These are phyloP conservation scores for Angomonas ambiguus DNA, from an alignment of 208 protist genomes.

Conservation along the genomic window DNA sequence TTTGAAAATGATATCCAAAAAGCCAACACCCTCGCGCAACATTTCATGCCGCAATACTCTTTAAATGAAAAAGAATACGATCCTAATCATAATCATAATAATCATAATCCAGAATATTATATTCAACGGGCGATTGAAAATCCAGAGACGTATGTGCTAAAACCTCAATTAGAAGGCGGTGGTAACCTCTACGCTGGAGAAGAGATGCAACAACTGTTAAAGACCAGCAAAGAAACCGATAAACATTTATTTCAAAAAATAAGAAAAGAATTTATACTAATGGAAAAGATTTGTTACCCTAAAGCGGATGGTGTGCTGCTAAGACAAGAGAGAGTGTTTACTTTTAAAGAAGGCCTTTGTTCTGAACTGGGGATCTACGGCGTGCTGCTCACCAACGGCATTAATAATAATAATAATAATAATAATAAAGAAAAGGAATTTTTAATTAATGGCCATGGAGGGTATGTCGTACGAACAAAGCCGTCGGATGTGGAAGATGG, in stretches of 20 bases:
- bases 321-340: slow-evolving; percentile 37
- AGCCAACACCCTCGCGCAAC: slow-evolving; percentile 31
- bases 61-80: slow-evolving; percentile 68
- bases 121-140: slow-evolving; percentile 62
- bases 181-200: slow-evolving; percentile 89
- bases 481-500: slow-evolving; percentile 85
- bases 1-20: slow-evolving; percentile 49
- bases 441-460: slow-evolving; percentile 28
- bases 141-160: slow-evolving; percentile 90
- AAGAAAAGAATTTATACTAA: slow-evolving; percentile 87
- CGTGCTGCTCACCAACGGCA: slow-evolving; percentile 48
- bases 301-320: slow-evolving; percentile 52
- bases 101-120: slow-evolving; percentile 38
- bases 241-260: slow-evolving; percentile 34
- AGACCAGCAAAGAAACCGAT: slow-evolving; percentile 17
- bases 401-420: neutral
- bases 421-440: no score
- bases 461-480: slow-evolving; percentile 92
- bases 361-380: slow-evolving; percentile 90
- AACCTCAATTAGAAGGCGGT: slow-evolving; percentile 95
- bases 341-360: slow-evolving; percentile 59
- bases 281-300: slow-evolving; percentile 80
- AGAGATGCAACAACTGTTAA: slow-evolving; percentile 56
- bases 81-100: slow-evolving; percentile 7
- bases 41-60: slow-evolving; percentile 90